phyloP scores from a whole-genome alignment of 2,329 filamentous ascomycete genomes.

The Penicillium digitatum region DNA sequence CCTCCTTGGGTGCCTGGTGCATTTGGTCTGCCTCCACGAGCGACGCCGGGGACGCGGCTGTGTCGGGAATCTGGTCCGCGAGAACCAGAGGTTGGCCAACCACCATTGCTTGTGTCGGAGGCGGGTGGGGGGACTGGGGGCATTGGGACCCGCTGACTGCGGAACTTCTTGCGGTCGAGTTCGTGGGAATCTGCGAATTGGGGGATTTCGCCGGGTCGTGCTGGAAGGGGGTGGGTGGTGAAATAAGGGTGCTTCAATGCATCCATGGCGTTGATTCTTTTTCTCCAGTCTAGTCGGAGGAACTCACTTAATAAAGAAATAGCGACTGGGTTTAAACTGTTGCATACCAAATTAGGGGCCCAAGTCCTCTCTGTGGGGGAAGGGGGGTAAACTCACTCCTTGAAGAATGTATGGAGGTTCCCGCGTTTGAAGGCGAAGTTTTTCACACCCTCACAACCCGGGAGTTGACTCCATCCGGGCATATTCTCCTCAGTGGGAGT shows the following conservation, averaged over 20 bases:
- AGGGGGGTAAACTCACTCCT: conserved; percentile 54
- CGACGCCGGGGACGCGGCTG: conserved; percentile 36
- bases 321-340: conserved; percentile 63
- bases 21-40: conserved; percentile 30
- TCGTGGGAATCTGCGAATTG: conserved; percentile 93
- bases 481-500: conserved; percentile 85
- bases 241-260: conserved; percentile 92
- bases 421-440: conserved; percentile 58
- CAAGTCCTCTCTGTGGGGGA: background rate
- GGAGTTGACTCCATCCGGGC: conserved; percentile 82
- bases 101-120: conserved; percentile 65
- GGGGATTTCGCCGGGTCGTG: conserved; percentile 81
- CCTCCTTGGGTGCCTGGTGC: conserved; percentile 12
- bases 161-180: conserved; percentile 85
- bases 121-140: conserved; percentile 90
- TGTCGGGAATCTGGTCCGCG: conserved; percentile 32
- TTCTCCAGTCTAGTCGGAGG: conserved; percentile 82
- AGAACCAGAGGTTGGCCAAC: conserved; percentile 45
- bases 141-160: conserved; percentile 75
- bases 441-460: conserved; percentile 72
- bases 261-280: conserved; percentile 87
- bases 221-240: conserved; percentile 69
- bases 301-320: conserved; percentile 78
- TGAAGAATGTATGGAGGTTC: conserved; percentile 69
- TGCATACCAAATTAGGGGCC: background rate